phyloP scores from a whole-genome alignment of 2,329 filamentous ascomycete genomes.

The Phialophora tarda region DNA sequence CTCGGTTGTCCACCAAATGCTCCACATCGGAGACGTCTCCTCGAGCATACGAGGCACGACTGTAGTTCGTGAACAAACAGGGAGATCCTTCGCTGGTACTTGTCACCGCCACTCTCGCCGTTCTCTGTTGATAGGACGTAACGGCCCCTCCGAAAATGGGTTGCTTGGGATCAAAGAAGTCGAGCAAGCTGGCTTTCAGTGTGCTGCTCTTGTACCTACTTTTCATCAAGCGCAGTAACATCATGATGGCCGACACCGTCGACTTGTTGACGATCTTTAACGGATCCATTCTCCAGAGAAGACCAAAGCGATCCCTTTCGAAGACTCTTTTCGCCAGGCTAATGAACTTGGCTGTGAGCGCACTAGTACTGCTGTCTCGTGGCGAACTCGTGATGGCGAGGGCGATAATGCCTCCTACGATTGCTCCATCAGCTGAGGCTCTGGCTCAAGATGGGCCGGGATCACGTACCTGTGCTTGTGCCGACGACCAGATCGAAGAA shows the following conservation, averaged over 20 bases:
- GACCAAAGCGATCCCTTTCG: slow-evolving; percentile 12
- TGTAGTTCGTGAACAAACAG: slow-evolving; percentile 14
- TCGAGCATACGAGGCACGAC: slow-evolving; percentile 8
- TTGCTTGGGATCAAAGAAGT: slow-evolving; percentile 7
- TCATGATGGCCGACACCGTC: slow-evolving; percentile 6
- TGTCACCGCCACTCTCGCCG: slow-evolving; percentile 5
- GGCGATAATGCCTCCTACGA: slow-evolving; percentile 6
- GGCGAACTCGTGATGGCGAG: slow-evolving; percentile 1
- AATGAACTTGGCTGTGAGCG: slow-evolving; percentile 3
- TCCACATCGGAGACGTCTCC: slow-evolving; percentile 4
- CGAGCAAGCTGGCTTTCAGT: slow-evolving; percentile 3
- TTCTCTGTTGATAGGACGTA: slow-evolving; percentile 1
- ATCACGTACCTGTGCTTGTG: slow-evolving; percentile 11
- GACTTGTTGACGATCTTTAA: background rate
- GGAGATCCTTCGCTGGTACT: slow-evolving; percentile 10
- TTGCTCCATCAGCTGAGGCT: background rate
- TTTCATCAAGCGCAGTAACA: slow-evolving; percentile 8
- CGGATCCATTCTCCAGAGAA: slow-evolving; percentile 9
- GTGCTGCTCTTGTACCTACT: slow-evolving; percentile 8
- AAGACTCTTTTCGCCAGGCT: slow-evolving; percentile 8
- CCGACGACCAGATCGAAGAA: slow-evolving; percentile 12
- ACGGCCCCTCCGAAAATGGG: slow-evolving; percentile 8
- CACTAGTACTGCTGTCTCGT: background rate
- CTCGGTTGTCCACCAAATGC: slow-evolving; percentile 7
- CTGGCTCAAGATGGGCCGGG: background rate